Conservation (phyloP, 345 rosid species). For the Cochlearia excelsa region DNA sequence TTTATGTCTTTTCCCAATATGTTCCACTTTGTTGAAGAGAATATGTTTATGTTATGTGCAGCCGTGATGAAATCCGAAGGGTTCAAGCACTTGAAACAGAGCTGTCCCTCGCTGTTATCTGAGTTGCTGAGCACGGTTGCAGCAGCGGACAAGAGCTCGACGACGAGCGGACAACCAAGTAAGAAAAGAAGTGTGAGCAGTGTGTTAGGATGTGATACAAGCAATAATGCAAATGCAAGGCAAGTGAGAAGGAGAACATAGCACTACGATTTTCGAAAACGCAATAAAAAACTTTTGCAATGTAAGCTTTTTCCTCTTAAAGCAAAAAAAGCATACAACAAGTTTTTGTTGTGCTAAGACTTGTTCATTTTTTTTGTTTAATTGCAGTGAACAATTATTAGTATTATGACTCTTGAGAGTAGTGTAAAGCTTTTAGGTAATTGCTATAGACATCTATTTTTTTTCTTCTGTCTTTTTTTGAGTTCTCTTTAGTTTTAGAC, state of each 20-base stretch:
- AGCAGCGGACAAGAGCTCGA: constrained; percentile 59
- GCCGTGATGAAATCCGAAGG: constrained; percentile 97
- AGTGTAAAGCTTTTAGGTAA: constrained; percentile 30
- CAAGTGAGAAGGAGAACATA: constrained; percentile 62
- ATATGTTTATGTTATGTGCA: constrained; percentile 37
- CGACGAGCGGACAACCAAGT: constrained; percentile 46
- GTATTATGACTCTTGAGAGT: constrained; percentile 5
- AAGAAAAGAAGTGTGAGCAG: constrained; percentile 87
- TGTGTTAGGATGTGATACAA: constrained; percentile 63
- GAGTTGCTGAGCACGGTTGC: constrained; percentile 80
- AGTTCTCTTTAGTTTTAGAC: constrained; percentile 17
- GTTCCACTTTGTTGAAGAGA: neutral
- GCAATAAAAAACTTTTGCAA: neutral
- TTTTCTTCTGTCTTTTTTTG: neutral
- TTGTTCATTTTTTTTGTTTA: neutral
- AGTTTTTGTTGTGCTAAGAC: constrained; percentile 7
- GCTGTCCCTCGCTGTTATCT: constrained; percentile 74
- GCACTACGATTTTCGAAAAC: neutral
- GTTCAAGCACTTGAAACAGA: constrained; percentile 75
- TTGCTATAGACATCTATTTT: constrained; percentile 12
- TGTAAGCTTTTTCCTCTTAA: constrained; percentile 1
- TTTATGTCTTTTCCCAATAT: too few species aligned
- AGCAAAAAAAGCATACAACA: constrained; percentile 11
- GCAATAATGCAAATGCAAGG: constrained; percentile 51
- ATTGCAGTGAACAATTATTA: constrained; percentile 15